Evolutionary conservation across 1,284 basidiomycete genomes (phyloP).

Genomic region (Psilocybe mexicana): DNA sequence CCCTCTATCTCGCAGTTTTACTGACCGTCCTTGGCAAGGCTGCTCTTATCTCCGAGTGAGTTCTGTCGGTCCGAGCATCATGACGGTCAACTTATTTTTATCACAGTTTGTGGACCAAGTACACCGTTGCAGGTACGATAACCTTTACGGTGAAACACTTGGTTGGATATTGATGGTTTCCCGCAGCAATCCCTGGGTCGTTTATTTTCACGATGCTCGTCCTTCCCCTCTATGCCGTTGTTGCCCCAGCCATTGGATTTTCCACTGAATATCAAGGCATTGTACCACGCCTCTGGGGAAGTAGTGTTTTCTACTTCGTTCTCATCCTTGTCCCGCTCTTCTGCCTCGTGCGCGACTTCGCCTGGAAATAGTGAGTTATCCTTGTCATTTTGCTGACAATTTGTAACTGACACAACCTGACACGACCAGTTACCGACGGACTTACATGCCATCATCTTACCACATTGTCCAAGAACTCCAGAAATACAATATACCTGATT

Average conservation of each 20-base stretch:
- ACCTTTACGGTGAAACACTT: not conserved
- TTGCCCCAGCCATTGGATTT: conserved; percentile 87
- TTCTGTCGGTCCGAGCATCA: conserved; percentile 19
- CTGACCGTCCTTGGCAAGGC: conserved; percentile 97
- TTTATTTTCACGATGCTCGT: conserved; percentile 95
- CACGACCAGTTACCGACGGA: conserved; percentile 76
- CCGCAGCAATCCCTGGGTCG: conserved; percentile 89
- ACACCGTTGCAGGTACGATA: conserved; percentile 81
- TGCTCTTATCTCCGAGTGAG: conserved; percentile 94
- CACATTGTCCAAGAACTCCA: conserved; percentile 97
- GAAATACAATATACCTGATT: conserved; percentile 98
- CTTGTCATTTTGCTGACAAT: not conserved
- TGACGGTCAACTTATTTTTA: conserved; percentile 5
- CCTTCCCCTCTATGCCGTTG: conserved; percentile 86
- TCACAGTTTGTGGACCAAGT: conserved; percentile 97
- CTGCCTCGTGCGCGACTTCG: conserved; percentile 89
- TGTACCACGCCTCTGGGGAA: conserved; percentile 86
- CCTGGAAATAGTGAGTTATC: conserved; percentile 87
- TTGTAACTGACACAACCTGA: conserved; percentile 6
- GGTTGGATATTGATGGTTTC: conserved; percentile 14
- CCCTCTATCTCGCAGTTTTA: conserved; percentile 89
- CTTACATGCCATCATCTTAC: conserved; percentile 89
- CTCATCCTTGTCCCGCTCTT: conserved; percentile 87
- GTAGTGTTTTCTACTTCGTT: conserved; percentile 88
- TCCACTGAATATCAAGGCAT: conserved; percentile 90